Conservation (phyloP, 345 rosid species). For the Populus pruinosa region DNA sequence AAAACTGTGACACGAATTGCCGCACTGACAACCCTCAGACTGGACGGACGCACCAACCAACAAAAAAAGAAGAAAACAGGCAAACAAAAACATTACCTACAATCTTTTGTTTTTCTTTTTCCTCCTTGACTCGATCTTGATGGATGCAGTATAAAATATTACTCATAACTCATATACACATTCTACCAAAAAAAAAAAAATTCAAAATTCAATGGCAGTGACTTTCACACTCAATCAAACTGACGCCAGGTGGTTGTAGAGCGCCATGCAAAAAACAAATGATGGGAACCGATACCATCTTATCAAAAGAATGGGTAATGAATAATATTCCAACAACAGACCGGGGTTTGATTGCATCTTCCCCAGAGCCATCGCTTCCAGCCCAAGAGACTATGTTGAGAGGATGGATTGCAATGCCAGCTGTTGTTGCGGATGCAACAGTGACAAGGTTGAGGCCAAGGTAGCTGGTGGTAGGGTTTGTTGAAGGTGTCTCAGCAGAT, state of each 20-base stretch:
- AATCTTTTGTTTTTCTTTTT: slow-evolving; percentile 6
- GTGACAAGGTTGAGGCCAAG: slow-evolving; percentile 84
- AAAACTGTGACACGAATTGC: slow-evolving; percentile 55
- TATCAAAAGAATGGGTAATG: slow-evolving; percentile 39
- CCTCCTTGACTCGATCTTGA: slow-evolving; percentile 14
- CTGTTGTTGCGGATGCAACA: slow-evolving; percentile 94
- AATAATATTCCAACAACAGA: slow-evolving; percentile 28
- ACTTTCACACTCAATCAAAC: slow-evolving; percentile 35
- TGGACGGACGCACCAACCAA: slow-evolving; percentile 19
- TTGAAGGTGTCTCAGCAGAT: slow-evolving; percentile 83
- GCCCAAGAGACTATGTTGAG: slow-evolving; percentile 40
- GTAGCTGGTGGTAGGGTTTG: slow-evolving; percentile 90
- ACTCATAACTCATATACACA: slow-evolving; percentile 41
- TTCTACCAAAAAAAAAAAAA: slow-evolving; percentile 28
- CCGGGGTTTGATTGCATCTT: slow-evolving; percentile 24
- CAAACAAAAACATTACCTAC: slow-evolving; percentile 16
- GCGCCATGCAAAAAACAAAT: slow-evolving; percentile 32
- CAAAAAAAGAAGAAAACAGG: not conserved
- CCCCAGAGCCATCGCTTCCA: slow-evolving; percentile 5
- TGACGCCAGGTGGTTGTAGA: slow-evolving; percentile 26
- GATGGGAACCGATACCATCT: slow-evolving; percentile 29
- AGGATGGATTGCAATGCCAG: slow-evolving; percentile 90
- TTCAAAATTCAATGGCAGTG: slow-evolving; percentile 23
- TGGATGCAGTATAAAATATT: slow-evolving; percentile 9
- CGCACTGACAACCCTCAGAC: slow-evolving; percentile 32